These are phyloP conservation scores for Parathielavia appendiculata DNA, from an alignment of 495 filamentous ascomycete species.

Conservation along the genomic window DNA sequence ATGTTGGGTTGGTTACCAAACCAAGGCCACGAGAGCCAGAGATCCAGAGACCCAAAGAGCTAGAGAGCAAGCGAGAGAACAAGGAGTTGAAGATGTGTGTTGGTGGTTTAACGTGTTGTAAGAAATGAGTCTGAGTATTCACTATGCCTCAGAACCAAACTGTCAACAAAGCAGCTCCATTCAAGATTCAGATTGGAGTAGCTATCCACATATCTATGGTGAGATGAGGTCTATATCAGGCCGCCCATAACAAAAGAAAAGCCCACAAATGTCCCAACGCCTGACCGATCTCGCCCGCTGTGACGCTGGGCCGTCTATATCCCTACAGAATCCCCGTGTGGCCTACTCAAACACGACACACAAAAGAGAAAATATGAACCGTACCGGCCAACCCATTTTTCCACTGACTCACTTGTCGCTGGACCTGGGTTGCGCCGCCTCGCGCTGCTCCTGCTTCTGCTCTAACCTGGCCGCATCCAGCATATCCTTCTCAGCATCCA, in stretches of 20 bases:
- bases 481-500: slow-evolving; percentile 41
- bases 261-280: slow-evolving; percentile 4
- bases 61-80: no score
- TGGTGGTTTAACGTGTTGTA: no score
- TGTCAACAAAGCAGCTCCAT: no score
- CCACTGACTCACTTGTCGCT: slow-evolving; percentile 15
- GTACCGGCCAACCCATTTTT: background rate
- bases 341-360: slow-evolving; percentile 7
- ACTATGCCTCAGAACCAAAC: no score
- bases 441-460: slow-evolving; percentile 8
- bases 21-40: no score
- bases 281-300: background rate
- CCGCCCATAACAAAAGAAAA: slow-evolving; percentile 8
- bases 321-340: slow-evolving; percentile 13
- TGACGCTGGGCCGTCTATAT: slow-evolving; percentile 8
- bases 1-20: no score
- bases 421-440: slow-evolving; percentile 8
- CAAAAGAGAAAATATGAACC: slow-evolving; percentile 8
- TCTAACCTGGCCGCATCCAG: slow-evolving; percentile 22
- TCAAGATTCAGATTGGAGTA: no score
- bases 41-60: no score
- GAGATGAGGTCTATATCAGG: slow-evolving; percentile 17
- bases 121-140: no score
- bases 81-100: no score
- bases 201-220: slow-evolving; percentile 17